Conservation (phyloP, 129 eudicot species). For the Flaveria ramosissima region DNA sequence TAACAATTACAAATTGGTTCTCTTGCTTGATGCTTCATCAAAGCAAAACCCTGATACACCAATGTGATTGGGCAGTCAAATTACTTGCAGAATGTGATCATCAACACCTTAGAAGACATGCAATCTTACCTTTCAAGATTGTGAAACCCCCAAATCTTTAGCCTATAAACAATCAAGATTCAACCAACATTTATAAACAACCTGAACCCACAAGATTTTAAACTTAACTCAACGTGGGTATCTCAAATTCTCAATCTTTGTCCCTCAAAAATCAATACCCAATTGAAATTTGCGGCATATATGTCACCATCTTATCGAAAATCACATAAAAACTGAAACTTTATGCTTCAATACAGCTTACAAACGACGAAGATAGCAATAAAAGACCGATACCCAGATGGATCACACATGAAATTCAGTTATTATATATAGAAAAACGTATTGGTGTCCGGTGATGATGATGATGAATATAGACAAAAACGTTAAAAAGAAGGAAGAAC, state of each 20-base stretch:
- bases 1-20: background rate
- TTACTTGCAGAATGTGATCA: conserved; percentile 39
- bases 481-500: conserved; percentile 30
- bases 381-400: too few species aligned
- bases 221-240: conserved; percentile 24
- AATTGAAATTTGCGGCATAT: background rate
- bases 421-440: conserved; percentile 14
- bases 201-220: background rate
- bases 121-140: conserved; percentile 38
- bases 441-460: background rate
- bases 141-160: conserved; percentile 18
- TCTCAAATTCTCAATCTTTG: conserved; percentile 26
- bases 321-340: conserved; percentile 15
- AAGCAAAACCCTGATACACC: conserved; percentile 24
- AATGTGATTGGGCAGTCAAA: conserved; percentile 32
- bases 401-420: background rate
- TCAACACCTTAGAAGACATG: conserved; percentile 41
- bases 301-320: background rate
- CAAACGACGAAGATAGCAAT: too few species aligned
- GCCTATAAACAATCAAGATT: conserved; percentile 11
- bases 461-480: conserved; percentile 21
- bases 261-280: conserved; percentile 10
- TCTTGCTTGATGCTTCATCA: conserved; percentile 30
- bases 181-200: background rate
- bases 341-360: conserved; percentile 16